Conservation (phyloP, 345 rosid species). For the Citrus trifoliata region DNA sequence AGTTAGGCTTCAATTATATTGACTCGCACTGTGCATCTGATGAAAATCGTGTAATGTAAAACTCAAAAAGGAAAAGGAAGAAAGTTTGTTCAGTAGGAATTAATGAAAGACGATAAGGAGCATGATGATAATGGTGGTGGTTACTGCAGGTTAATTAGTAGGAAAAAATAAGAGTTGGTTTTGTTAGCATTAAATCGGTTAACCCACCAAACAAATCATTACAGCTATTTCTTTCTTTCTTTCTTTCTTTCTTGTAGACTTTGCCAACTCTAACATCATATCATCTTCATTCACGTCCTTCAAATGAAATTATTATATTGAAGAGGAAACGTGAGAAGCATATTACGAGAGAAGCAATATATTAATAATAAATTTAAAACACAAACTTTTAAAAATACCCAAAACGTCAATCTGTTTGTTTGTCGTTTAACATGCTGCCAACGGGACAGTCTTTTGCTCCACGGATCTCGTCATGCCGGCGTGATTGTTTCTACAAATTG, state of each 20-base stretch:
- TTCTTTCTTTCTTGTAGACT: conserved; percentile 16
- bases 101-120: no score
- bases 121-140: not conserved
- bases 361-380: no score
- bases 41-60: no score
- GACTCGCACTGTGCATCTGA: no score
- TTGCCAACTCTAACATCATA: not conserved
- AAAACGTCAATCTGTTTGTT: no score
- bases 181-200: conserved; percentile 29
- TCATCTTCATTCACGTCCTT: not conserved
- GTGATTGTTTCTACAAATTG: not conserved
- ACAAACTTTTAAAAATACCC: no score
- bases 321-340: not conserved
- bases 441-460: no score
- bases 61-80: not conserved
- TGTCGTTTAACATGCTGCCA: no score
- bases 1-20: no score
- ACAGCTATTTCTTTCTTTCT: not conserved
- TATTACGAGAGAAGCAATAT: not conserved
- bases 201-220: conserved; percentile 33
- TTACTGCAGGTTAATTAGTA: not conserved
- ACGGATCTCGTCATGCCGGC: not conserved
- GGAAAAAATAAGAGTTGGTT: conserved; percentile 7
- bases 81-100: not conserved
- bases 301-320: no score